Conservation (phyloP, 148 eudicot species). For the Rhododendron williamsianum region DNA sequence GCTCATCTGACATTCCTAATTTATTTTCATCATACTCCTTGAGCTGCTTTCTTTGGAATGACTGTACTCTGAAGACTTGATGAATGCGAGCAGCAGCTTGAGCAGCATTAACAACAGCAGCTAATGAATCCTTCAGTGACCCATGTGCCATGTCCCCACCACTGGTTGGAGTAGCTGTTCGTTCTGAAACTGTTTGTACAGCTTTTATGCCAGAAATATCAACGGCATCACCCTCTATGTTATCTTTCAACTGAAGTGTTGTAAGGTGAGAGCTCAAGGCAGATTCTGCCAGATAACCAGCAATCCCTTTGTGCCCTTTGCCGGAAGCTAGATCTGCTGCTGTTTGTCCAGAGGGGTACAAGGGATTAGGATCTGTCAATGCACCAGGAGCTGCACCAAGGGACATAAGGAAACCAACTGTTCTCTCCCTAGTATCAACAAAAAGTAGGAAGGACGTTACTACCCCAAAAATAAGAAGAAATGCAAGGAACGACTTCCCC, state of each 20-base stretch:
- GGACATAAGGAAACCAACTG: slow-evolving; percentile 62
- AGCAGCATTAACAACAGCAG: slow-evolving; percentile 81
- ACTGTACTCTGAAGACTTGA: slow-evolving; percentile 72
- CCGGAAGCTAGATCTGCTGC: slow-evolving; percentile 73
- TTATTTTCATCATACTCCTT: slow-evolving; percentile 33
- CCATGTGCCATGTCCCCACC: slow-evolving; percentile 47
- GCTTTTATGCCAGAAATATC: slow-evolving; percentile 24
- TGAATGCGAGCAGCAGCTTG: slow-evolving; percentile 90
- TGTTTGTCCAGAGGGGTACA: slow-evolving; percentile 58
- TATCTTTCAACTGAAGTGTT: slow-evolving; percentile 44
- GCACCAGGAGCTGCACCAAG: slow-evolving; percentile 64
- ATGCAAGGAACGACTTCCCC: not conserved
- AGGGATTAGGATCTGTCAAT: slow-evolving; percentile 70
- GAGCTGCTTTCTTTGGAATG: slow-evolving; percentile 68
- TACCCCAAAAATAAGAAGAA: slow-evolving; percentile 6
- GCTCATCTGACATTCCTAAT: slow-evolving; percentile 47
- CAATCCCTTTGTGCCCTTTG: slow-evolving; percentile 75
- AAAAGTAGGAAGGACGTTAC: not conserved
- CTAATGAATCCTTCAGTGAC: slow-evolving; percentile 74
- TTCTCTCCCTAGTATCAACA: slow-evolving; percentile 47
- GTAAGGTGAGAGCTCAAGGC: slow-evolving; percentile 60
- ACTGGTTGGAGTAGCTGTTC: slow-evolving; percentile 40
- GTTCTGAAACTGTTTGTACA: slow-evolving; percentile 46
- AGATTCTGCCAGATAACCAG: slow-evolving; percentile 73
- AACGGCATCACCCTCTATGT: slow-evolving; percentile 20